phyloP scores from a whole-genome alignment of 495 filamentous ascomycete genomes.

The Annulohypoxylon nitens region DNA sequence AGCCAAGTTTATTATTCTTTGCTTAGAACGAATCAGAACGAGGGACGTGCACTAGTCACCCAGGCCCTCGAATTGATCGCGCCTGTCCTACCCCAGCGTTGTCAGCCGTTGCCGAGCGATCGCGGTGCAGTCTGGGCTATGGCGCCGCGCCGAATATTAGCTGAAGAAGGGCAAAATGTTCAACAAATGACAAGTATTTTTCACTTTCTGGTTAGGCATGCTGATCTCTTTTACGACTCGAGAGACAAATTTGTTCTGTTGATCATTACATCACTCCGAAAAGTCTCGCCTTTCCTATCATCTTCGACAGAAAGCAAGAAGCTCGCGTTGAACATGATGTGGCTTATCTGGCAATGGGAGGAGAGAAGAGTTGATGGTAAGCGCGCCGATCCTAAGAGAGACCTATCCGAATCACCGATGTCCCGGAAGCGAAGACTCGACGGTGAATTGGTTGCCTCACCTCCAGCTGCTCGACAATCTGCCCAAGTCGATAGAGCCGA shows the following conservation, averaged over 20 bases:
- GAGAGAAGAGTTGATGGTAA: conserved; percentile 76
- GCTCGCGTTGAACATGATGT: conserved; percentile 89
- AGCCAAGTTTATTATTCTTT: conserved; percentile 93
- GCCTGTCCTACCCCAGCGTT: conserved; percentile 88
- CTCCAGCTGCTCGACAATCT: conserved; percentile 60
- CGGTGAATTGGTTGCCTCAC: conserved; percentile 56
- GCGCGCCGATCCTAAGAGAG: conserved; percentile 56
- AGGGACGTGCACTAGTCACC: conserved; percentile 90
- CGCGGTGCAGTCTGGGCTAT: conserved; percentile 81
- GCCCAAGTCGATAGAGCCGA: conserved; percentile 70
- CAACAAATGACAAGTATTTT: conserved; percentile 98
- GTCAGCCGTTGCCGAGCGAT: conserved; percentile 55
- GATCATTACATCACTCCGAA: conserved; percentile 88
- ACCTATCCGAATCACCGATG: conserved; percentile 75
- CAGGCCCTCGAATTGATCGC: conserved; percentile 95
- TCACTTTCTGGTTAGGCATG: conserved; percentile 92
- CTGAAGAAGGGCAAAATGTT: conserved; percentile 95
- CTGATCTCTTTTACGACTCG: conserved; percentile 94
- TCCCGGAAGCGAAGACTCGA: conserved; percentile 83
- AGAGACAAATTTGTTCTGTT: conserved; percentile 88
- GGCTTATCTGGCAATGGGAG: conserved; percentile 93
- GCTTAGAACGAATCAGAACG: conserved; percentile 91
- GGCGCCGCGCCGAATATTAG: conserved; percentile 89
- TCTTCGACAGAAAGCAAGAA: conserved; percentile 94
- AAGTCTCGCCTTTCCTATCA: conserved; percentile 86